Conservation (phyloP, 164 flowering plant species). For the Nelumbo lutea region DNA sequence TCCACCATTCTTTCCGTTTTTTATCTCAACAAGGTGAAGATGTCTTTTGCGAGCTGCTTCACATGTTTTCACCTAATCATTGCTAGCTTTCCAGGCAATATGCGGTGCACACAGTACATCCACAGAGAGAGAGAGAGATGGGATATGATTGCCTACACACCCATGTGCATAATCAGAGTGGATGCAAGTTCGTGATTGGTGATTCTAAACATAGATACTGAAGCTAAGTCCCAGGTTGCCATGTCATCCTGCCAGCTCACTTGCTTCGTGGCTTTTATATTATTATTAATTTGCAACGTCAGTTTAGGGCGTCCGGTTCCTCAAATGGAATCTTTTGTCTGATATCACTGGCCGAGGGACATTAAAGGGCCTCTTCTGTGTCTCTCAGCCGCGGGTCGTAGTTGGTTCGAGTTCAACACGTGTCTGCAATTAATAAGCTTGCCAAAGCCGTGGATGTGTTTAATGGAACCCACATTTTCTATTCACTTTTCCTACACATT, state of each 20-base stretch:
- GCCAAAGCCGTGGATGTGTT: no score
- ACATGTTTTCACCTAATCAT: conserved; percentile 39
- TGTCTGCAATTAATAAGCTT: no score
- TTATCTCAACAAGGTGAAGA: background rate
- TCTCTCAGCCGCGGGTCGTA: no score
- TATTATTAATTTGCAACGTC: background rate
- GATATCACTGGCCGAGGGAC: background rate
- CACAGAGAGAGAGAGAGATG: background rate
- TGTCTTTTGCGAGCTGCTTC: conserved; percentile 23
- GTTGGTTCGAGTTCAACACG: no score
- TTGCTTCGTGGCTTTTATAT: background rate
- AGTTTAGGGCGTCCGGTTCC: background rate
- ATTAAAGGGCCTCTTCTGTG: background rate
- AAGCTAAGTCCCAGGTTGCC: no score
- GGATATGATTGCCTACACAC: background rate
- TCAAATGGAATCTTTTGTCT: background rate
- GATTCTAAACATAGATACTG: no score
- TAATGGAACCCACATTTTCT: no score
- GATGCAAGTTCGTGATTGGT: no score
- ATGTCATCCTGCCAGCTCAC: background rate
- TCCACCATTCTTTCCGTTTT: background rate
- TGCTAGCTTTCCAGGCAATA: conserved; percentile 32
- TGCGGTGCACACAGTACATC: conserved; percentile 12
- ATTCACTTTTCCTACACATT: no score
- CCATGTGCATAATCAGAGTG: background rate